Conservation (phyloP, 257 asterid species). For the Marsdenia floribunda region DNA sequence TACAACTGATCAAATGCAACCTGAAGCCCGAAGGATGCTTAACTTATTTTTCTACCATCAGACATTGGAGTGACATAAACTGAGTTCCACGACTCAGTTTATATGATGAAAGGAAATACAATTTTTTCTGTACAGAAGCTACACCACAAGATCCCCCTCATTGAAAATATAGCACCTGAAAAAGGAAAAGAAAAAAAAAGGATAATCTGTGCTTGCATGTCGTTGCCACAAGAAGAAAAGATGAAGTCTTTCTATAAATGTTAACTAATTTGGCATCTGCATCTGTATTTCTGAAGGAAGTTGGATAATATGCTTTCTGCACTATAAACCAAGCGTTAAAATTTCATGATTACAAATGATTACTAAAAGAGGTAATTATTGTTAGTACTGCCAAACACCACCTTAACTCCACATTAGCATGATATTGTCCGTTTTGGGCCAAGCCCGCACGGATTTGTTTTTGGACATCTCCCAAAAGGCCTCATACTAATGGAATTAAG, state of each 20-base stretch:
- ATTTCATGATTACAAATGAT: neutral
- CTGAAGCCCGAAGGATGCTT: neutral
- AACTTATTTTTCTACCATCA: neutral
- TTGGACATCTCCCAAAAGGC: too few relatives aligned
- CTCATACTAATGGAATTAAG: too few relatives aligned
- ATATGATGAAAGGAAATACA: neutral
- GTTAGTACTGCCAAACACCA: too few relatives aligned
- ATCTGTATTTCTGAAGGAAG: neutral
- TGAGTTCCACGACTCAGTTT: neutral
- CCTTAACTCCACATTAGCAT: too few relatives aligned
- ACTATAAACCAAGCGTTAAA: neutral
- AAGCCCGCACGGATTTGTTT: too few relatives aligned
- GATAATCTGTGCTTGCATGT: neutral
- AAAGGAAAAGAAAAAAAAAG: neutral
- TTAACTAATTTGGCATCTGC: neutral
- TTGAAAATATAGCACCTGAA: conserved; percentile 6
- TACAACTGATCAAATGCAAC: neutral
- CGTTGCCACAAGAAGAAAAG: too few relatives aligned
- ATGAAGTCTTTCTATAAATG: neutral
- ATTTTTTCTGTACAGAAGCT: conserved; percentile 6
- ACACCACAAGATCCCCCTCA: neutral
- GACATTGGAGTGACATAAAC: neutral
- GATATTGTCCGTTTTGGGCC: too few relatives aligned
- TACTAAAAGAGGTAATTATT: too few relatives aligned
- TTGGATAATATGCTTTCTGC: neutral